Percentiles rank a stretch among this genome's conserved stretches.
Evolutionary conservation across 2,329 filamentous ascomycete genomes (phyloP).

Genomic region (Fusarium metavorans): DNA sequence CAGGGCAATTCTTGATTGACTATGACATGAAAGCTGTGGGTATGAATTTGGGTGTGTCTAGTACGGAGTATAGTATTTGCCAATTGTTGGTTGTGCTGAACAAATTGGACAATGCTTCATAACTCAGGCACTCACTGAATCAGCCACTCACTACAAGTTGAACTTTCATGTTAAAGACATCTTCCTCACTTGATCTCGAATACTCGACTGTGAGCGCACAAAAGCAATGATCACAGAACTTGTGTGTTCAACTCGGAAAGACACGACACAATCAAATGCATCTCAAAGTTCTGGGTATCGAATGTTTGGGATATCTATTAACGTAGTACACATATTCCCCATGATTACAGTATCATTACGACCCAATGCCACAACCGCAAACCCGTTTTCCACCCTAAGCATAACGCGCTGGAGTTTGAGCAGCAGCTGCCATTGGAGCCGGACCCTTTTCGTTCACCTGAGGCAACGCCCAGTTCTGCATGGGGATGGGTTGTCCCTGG

Average conservation of each 20-base stretch:
- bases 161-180: too few relatives aligned
- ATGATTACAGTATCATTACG: background rate
- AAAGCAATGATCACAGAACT: background rate
- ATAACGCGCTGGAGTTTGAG: constrained; percentile 11
- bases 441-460: constrained; percentile 20
- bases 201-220: background rate
- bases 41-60: background rate
- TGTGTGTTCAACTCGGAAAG: too few relatives aligned
- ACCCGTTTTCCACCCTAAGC: constrained; percentile 6
- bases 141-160: too few relatives aligned
- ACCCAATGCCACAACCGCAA: background rate
- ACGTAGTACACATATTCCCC: background rate
- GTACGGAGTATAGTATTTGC: background rate
- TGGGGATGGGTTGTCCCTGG: constrained; percentile 34
- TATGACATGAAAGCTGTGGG: background rate
- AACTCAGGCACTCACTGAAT: background rate
- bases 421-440: constrained; percentile 2
- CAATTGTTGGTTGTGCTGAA: background rate
- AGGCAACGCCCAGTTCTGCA: constrained; percentile 27
- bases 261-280: background rate
- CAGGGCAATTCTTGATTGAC: background rate
- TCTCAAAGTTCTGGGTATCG: background rate
- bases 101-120: background rate
- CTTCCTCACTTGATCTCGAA: background rate
- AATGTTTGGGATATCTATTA: background rate